phyloP scores from a whole-genome alignment of 371 early-diverging fungal species.

The Funneliformis caledonium region DNA sequence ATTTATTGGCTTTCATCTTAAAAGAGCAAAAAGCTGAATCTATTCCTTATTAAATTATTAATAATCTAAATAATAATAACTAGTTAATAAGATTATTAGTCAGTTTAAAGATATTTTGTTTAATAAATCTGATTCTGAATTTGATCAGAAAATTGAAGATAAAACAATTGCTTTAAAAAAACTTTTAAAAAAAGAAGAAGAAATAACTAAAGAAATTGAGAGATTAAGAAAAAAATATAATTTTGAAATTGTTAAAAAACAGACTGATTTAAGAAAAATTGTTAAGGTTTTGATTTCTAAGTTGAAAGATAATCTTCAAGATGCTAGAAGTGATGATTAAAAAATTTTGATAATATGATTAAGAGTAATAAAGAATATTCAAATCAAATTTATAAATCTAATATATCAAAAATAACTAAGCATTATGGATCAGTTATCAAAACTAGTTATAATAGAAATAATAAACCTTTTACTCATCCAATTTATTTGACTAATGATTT shows the following conservation, averaged over 20 bases:
- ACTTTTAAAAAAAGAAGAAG: background rate
- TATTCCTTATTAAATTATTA: conserved; percentile 21
- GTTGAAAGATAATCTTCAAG: conserved; percentile 2
- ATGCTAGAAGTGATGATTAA: background rate
- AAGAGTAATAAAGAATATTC: background rate
- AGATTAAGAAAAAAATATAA: background rate
- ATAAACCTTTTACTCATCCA: conserved; percentile 28
- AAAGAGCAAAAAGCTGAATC: background rate
- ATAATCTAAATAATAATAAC: background rate
- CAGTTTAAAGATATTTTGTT: conserved; percentile 12
- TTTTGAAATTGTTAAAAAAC: background rate
- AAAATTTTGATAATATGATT: conserved; percentile 6
- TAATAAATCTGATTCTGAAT: background rate
- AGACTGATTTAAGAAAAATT: conserved; percentile 8
- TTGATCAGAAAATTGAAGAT: background rate
- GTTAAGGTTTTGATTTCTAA: background rate
- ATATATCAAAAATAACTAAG: background rate
- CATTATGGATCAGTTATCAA: conserved; percentile 7
- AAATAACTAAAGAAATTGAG: background rate
- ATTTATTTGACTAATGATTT: conserved; percentile 3
- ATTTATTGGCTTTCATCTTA: background rate
- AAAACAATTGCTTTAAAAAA: background rate
- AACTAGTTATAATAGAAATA: conserved; percentile 1
- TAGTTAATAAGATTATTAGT: conserved; percentile 6
- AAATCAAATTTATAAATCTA: background rate